Conservation (phyloP, 2,329 filamentous ascomycete species). For the Colletotrichum tropicicola region DNA sequence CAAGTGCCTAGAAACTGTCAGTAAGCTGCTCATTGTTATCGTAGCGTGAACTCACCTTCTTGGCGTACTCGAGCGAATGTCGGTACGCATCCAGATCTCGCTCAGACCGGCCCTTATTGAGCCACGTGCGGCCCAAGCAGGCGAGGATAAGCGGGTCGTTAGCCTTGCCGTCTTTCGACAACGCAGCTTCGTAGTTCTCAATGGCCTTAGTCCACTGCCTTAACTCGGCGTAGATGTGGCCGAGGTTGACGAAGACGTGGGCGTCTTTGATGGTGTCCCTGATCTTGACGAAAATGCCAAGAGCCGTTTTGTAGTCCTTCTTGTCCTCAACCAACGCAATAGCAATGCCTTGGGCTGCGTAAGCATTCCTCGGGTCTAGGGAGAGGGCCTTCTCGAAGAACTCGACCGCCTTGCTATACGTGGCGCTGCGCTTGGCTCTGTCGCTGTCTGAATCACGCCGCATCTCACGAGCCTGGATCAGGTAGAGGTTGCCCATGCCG, state of each 20-base stretch:
- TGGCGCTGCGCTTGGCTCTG: slow-evolving; percentile 87
- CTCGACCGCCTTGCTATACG: slow-evolving; percentile 91
- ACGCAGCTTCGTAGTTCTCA: slow-evolving; percentile 90
- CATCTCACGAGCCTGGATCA: slow-evolving; percentile 92
- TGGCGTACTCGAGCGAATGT: slow-evolving; percentile 67
- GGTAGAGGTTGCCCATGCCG: slow-evolving; percentile 94
- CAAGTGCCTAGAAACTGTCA: slow-evolving; percentile 66
- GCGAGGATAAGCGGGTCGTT: slow-evolving; percentile 83
- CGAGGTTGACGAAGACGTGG: slow-evolving; percentile 90
- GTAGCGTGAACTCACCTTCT: slow-evolving; percentile 60
- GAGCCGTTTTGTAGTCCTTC: slow-evolving; percentile 83
- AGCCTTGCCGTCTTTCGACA: slow-evolving; percentile 78
- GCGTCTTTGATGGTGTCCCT: slow-evolving; percentile 90
- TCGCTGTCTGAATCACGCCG: slow-evolving; percentile 88
- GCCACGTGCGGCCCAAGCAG: slow-evolving; percentile 88
- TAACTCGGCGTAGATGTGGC: slow-evolving; percentile 90
- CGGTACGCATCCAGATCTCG: slow-evolving; percentile 66
- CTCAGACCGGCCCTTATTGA: slow-evolving; percentile 77
- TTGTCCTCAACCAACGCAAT: slow-evolving; percentile 95
- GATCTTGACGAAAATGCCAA: slow-evolving; percentile 90
- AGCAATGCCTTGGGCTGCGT: slow-evolving; percentile 93
- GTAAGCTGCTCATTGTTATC: not conserved
- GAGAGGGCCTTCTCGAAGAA: slow-evolving; percentile 98
- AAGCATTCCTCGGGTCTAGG: slow-evolving; percentile 93
- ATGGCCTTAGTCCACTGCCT: slow-evolving; percentile 92